These are phyloP conservation scores for Liriodendron chinense DNA, from an alignment of 164 flowering plant genomes.

Conservation along the genomic window DNA sequence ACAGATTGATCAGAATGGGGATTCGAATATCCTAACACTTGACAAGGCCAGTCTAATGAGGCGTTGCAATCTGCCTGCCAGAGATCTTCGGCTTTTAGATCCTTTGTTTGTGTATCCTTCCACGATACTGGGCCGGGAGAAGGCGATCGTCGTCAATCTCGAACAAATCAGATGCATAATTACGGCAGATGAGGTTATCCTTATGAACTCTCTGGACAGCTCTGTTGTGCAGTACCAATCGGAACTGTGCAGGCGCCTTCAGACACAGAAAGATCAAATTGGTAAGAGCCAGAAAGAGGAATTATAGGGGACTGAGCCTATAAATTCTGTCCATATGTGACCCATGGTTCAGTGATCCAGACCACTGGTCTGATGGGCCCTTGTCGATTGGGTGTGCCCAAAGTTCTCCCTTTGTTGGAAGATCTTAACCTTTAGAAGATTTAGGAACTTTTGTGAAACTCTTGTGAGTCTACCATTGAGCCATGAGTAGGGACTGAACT, in stretches of 20 bases:
- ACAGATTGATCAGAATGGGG: constrained; percentile 68
- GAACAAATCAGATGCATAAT: constrained; percentile 95
- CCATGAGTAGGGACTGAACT: no score
- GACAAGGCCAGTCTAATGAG: constrained; percentile 85
- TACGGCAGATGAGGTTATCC: constrained; percentile 83
- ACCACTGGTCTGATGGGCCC: neutral
- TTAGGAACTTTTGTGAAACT: no score
- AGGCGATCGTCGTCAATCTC: constrained; percentile 88
- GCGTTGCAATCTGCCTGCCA: constrained; percentile 77
- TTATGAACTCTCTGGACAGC: constrained; percentile 87
- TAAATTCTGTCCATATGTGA: neutral
- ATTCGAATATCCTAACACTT: constrained; percentile 57
- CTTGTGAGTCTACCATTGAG: no score
- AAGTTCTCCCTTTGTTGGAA: neutral
- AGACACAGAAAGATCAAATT: constrained; percentile 51
- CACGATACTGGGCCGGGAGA: constrained; percentile 82
- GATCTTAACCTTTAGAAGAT: neutral
- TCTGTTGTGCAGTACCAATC: constrained; percentile 67
- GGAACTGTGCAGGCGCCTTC: constrained; percentile 80
- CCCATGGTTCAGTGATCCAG: neutral
- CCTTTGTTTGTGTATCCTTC: constrained; percentile 94
- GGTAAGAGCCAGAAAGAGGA: constrained; percentile 37
- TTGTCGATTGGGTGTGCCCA: no score
- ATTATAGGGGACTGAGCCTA: neutral
- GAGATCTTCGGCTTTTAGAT: constrained; percentile 93